These are phyloP conservation scores for Maudiozyma humilis DNA, from an alignment of 1,139 yeast genomes.

Conservation along the genomic window DNA sequence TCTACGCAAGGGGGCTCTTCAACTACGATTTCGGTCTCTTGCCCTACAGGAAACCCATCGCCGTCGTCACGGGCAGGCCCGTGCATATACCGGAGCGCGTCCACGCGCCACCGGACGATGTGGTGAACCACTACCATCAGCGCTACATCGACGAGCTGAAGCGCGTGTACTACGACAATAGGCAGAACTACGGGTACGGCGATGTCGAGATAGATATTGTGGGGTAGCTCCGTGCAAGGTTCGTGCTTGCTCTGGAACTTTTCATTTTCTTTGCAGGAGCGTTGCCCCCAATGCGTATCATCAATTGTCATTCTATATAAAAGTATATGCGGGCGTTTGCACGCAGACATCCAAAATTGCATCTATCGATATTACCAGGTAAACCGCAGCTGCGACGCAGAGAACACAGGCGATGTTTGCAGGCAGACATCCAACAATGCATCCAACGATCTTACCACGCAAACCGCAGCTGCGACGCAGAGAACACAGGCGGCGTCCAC, in stretches of 20 bases:
- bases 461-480: slow-evolving; percentile 90
- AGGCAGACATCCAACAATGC: too few species aligned
- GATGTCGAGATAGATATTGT: slow-evolving; percentile 39
- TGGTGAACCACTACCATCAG: slow-evolving; percentile 63
- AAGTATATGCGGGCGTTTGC: too few species aligned
- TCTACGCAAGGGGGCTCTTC: slow-evolving; percentile 88
- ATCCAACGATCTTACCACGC: too few species aligned
- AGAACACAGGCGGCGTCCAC: slow-evolving; percentile 96
- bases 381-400: slow-evolving; percentile 90
- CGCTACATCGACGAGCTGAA: slow-evolving; percentile 62
- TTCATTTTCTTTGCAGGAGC: too few species aligned
- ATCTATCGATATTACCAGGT: too few species aligned
- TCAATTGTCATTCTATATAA: too few species aligned
- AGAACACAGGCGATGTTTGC: slow-evolving; percentile 88
- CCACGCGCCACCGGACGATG: slow-evolving; percentile 39
- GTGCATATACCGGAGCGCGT: slow-evolving; percentile 51
- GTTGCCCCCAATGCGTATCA: too few species aligned
- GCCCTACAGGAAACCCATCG: slow-evolving; percentile 76
- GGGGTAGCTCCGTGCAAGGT: too few species aligned
- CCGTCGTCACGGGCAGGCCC: slow-evolving; percentile 76
- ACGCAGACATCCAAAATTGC: too few species aligned
- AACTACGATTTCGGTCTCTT: slow-evolving; percentile 86
- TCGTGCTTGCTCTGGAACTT: not conserved
- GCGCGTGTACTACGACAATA: slow-evolving; percentile 62
- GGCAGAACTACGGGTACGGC: slow-evolving; percentile 45